Conservation (phyloP, 1,139 yeast species). For the Dujonia santamariae region DNA sequence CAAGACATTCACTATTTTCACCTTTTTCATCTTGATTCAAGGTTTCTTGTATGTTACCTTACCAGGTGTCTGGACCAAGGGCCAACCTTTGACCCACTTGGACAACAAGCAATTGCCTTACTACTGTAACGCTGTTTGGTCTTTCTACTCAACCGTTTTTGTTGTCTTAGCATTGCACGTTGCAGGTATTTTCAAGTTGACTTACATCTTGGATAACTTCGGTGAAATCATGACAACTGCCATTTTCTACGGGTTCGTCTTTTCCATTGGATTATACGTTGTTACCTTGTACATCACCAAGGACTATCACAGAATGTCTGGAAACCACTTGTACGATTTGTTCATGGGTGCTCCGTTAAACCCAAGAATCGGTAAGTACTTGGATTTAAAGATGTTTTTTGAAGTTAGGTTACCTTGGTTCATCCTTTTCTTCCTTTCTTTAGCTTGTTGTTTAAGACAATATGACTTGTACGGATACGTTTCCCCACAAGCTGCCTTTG, state of each 20-base stretch:
- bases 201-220: slow-evolving; percentile 72
- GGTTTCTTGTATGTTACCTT: slow-evolving; percentile 74
- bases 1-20: slow-evolving; percentile 67
- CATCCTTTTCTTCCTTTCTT: slow-evolving; percentile 73
- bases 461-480: slow-evolving; percentile 77
- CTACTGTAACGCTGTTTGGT: slow-evolving; percentile 86
- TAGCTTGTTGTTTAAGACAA: slow-evolving; percentile 76
- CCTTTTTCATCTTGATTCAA: slow-evolving; percentile 69
- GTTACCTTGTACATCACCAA: slow-evolving; percentile 64
- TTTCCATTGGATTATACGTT: slow-evolving; percentile 61
- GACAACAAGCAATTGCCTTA: slow-evolving; percentile 80
- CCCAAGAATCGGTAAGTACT: slow-evolving; percentile 86
- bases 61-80: slow-evolving; percentile 95
- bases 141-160: slow-evolving; percentile 69
- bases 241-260: slow-evolving; percentile 68
- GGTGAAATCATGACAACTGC: slow-evolving; percentile 94
- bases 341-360: slow-evolving; percentile 98
- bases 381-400: slow-evolving; percentile 91
- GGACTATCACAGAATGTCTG: slow-evolving; percentile 87
- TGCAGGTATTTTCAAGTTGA: slow-evolving; percentile 69
- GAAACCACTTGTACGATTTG: slow-evolving; percentile 83
- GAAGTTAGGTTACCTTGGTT: slow-evolving; percentile 98
- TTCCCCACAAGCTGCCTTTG: slow-evolving; percentile 70
- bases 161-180: slow-evolving; percentile 63
- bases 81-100: slow-evolving; percentile 84